Base-by-base conservation (phyloP, 2,329 filamentous ascomycete genomes). In the Aspergillus calidoustus region DNA sequence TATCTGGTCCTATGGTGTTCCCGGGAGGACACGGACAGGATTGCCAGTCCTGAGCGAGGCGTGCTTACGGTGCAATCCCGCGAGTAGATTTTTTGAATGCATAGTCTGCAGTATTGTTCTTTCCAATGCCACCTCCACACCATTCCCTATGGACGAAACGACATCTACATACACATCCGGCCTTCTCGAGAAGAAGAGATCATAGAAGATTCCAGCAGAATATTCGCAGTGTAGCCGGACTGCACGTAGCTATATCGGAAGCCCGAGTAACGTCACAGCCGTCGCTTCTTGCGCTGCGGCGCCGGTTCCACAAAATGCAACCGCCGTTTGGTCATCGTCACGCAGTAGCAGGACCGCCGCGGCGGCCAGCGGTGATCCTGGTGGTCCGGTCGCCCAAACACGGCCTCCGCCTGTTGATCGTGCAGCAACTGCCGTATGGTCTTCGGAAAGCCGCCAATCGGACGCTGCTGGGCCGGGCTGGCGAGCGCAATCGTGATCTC, bases 321-420 rank as follows among this genome's bases (percentile, higher is more conserved):
- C 28, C 63, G 54, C 54, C 46, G 46, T 23, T 57, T 63, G 13
- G 44, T 62, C 23, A 48, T 59, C 9, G 46, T 61, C 34, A 19
- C 13, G 48, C 64, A 68, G 51, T 62, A 66, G 51, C 63, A 68
- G 9, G 9, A 4, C 25, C 64, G 48, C 13, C n/a, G 41, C 15
- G 63, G 61, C 8, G 64, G 66, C 66, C 66, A 68, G n/a, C 8
- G 31, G 50, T 23, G 28, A n/a, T 8, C 44, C 17, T 31, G 51
- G 51, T 68, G 65, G 54, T 67, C 66, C 4, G 66, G 6, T 34
- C 63, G 60, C 9, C 66, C 62, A 61, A 68, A 68, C 15, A 30
- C 38, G 19, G 46, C 51, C 25, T 62, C 59, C 2, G 58, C 57
- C 50, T 66, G 61, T 34, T 68, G 66, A 34, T 64, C 46, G 49